Base-by-base conservation (phyloP, 139 green algal genomes). In the Microglena sp. region DNA sequence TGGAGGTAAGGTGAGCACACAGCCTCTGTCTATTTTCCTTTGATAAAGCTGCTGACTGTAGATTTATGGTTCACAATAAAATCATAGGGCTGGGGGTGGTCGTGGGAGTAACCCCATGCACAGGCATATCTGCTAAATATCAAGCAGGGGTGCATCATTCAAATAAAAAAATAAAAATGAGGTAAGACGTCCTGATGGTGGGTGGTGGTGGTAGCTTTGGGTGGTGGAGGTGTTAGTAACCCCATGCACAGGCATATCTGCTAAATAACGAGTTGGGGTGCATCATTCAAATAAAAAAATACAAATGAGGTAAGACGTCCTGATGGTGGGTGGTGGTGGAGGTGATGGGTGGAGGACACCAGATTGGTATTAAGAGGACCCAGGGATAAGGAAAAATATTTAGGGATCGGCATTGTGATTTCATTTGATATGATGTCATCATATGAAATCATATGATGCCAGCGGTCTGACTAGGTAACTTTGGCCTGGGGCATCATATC, bases 221-320 rank as follows among this genome's bases (percentile, higher is more conserved):
- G n/a, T 24, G 18, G 35, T 68, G 35, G 5, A 40, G 28, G 55
- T 66, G 56, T 54, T 33, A 45, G 3, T 74, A 66, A 8, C 87
- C 87, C 53, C 76, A 92, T 0, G 87, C 84, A 64, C 92, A 84
- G 2, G 45, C 85, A 30, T 65, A 92, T 6, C 84, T 79, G 67
- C 28, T 50, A n/a, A 29, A 28, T n/a, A n/a, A n/a, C n/a, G n/a
- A n/a, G n/a, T n/a, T n/a, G n/a, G n/a, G n/a, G n/a, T n/a, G n/a
- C n/a, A n/a, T n/a, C n/a, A n/a, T n/a, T n/a, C n/a, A n/a, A 56
- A n/a, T 24, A 28, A 22, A 3, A 33, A 50, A 18, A 18, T 11
- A 18, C 11, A 18, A 11, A 50, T 50, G 40, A 18, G 15, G 18
- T 11, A 18, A 18, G 11, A 18, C 15, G 40, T 11, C 18, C 15